These are phyloP conservation scores for Actinomortierella wolfii DNA, from an alignment of 371 early-diverging fungal species.

Conservation along the genomic window DNA sequence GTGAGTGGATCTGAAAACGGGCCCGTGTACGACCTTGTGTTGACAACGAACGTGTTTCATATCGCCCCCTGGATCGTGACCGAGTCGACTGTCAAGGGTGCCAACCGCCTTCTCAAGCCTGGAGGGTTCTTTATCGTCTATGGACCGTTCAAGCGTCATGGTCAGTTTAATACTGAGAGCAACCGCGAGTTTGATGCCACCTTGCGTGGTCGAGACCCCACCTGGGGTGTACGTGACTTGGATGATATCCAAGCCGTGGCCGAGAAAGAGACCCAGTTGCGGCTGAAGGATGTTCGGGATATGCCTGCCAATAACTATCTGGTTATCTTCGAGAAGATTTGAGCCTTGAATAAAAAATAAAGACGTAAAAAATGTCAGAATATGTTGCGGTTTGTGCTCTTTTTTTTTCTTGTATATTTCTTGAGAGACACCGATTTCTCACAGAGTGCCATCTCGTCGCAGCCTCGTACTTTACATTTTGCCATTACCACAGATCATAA, in stretches of 20 bases:
- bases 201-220: constrained; percentile 30
- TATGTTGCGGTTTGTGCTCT: too few relatives aligned
- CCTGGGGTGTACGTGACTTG: constrained; percentile 42
- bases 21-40: constrained; percentile 21
- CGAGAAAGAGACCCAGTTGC: constrained; percentile 15
- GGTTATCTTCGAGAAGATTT: constrained; percentile 23
- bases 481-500: too few relatives aligned
- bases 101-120: constrained; percentile 18
- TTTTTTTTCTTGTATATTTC: too few relatives aligned
- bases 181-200: constrained; percentile 40
- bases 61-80: constrained; percentile 43
- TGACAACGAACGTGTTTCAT: constrained; percentile 41
- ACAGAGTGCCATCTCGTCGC: too few relatives aligned
- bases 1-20: too few relatives aligned
- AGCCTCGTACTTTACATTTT: too few relatives aligned
- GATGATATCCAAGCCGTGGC: constrained; percentile 28
- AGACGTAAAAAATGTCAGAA: not conserved
- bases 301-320: constrained; percentile 43
- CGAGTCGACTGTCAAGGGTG: constrained; percentile 25
- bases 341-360: not conserved
- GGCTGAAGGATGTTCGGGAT: constrained; percentile 17
- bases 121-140: constrained; percentile 19
- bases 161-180: constrained; percentile 27
- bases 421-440: too few relatives aligned
- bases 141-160: constrained; percentile 30